Evolutionary conservation across 208 protist genomes (phyloP), one percentile per base, ranked within the genome.

Genomic region (Trypanosoma melophagium): DNA sequence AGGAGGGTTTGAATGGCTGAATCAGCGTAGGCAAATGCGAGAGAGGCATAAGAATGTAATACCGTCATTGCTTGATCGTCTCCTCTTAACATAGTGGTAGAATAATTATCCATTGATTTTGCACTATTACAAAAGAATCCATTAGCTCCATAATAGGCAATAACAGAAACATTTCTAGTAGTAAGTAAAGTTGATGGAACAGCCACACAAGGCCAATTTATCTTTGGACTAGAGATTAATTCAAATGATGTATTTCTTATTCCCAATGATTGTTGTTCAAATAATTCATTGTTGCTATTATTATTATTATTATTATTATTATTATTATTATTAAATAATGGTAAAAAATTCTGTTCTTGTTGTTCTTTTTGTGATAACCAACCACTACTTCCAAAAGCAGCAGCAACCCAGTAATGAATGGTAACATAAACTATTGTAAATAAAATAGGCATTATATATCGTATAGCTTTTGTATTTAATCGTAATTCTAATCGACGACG

Each of bases 111-210:
- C 35, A 8, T n/a, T 50, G 44, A 57, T 68, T 63, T 58, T 9
- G 60, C 54, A 22, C 67, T 71, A 1, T 62, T 42, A 59, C 76
- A 87, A n/a, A 82, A 61, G 41, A 82, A 84, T 8, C 74, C 77
- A 60, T 77, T 86, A 41, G 79, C 74, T 40, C 81, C 81, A 66
- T 86, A 86, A 49, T 78, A 86, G 2, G 70, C 57, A n/a, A 83
- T 76, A 31, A 70, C 72, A 16, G 81, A 75, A 42, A 83, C 71
- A 52, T 81, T 79, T 38, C 71, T 52, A 19, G 76, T 71, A 38
- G 38, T 69, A n/a, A 58, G 55, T n/a, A 87, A 53, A 12, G 75
- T 71, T 25, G 68, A 58, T 1, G 79, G 82, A 17, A 84, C 69
- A 7, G 19, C 58, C 22, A 71, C 60, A 25, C 79, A 87, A 28